Base-by-base conservation (phyloP, 164 flowering plant species). In the Vitis labrusca region DNA sequence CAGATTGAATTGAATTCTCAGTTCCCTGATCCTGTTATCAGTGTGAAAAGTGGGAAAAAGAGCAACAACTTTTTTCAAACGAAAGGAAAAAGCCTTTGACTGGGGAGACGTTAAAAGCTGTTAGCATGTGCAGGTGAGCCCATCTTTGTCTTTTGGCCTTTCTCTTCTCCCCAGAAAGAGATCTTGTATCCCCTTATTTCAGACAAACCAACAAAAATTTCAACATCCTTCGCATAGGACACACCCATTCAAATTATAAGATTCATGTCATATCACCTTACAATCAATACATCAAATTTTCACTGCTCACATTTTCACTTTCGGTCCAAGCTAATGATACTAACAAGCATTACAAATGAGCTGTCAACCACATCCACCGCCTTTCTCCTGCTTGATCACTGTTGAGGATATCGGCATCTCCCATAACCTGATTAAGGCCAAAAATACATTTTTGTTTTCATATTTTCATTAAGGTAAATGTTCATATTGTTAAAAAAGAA, bases 321-420 rank as follows among this genome's bases (percentile, higher is more conserved):
- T 49, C 2, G 16, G 9, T 9, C 9, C 9, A 14, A 15, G n/a
- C 2, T 30, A 11, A 8, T 8, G 10, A 15, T 30, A 7, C 10
- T 37, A 15, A 0, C 64, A 3, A 37, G 44, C 7, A 17, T 1
- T 3, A 12, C 2, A 27, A 27, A 27, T 23, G 47, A 66, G 70
- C 65, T 72, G 74, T 72, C 52, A 71, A 32, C 69, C 69, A 65
- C 69, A 49, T 37, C 62, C 16, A 1, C 49, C 48, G 0, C 52
- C 52, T 2, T 49, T 44, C 32, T 49, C 63, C 17, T 49, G 54
- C 7, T 17, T 17, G 8, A 16, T 67, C 59, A 87, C 81, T 88
- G 91, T 50, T 82, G 88, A 23, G 89, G 73, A 72, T 88, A 88
- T 50, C 77, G 74, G 77, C 91, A 88, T 19, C 50, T 72, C 23